Conservation (phyloP, 2,329 filamentous ascomycete genomes). For the Escovopsis sp. region DNA sequence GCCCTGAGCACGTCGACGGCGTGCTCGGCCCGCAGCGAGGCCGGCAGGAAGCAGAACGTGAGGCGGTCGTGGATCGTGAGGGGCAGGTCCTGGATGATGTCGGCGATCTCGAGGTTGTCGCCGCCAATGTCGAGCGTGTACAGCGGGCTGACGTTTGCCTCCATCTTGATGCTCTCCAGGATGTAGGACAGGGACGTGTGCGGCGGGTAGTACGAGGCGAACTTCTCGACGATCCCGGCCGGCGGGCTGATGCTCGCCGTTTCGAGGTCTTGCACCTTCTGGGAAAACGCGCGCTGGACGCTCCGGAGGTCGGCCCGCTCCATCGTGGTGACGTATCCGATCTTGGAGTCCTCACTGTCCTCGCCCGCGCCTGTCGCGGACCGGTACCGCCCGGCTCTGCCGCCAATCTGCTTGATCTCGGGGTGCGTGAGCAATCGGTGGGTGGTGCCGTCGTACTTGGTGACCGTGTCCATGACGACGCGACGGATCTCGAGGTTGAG, state of each 20-base stretch:
- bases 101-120: constrained; percentile 51
- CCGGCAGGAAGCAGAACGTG: constrained; percentile 59
- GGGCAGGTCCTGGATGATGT: constrained; percentile 56
- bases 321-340: constrained; percentile 69
- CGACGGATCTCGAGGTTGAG: constrained; percentile 86
- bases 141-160: constrained; percentile 45
- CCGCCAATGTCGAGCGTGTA: constrained; percentile 51
- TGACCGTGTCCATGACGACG: constrained; percentile 67
- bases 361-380: constrained; percentile 31
- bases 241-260: constrained; percentile 66
- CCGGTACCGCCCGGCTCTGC: constrained; percentile 76
- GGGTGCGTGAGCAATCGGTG: constrained; percentile 49
- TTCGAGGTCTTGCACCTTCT: constrained; percentile 49
- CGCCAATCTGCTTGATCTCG: constrained; percentile 89
- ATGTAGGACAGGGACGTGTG: constrained; percentile 74
- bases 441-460: constrained; percentile 53
- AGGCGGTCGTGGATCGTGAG: constrained; percentile 63
- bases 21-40: constrained; percentile 35
- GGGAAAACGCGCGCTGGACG: constrained; percentile 47
- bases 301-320: constrained; percentile 51
- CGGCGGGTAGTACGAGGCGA: constrained; percentile 68
- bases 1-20: constrained; percentile 40
- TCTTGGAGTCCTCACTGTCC: constrained; percentile 19
- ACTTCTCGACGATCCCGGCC: constrained; percentile 52
- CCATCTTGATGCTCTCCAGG: constrained; percentile 56